phyloP scores from a whole-genome alignment of 768 basidiomycete genomes.

The Suillus lakei region DNA sequence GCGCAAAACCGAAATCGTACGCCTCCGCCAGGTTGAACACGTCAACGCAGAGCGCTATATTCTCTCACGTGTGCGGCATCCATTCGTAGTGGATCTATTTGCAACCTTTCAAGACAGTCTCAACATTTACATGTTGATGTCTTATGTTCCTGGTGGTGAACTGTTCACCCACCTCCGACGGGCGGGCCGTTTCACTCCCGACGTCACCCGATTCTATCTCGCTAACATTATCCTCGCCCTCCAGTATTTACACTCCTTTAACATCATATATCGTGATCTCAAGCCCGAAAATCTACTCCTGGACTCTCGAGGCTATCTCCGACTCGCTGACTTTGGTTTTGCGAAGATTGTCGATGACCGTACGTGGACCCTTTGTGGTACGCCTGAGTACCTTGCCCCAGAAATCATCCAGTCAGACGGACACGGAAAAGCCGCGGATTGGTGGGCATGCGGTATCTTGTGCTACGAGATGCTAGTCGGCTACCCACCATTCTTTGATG shows the following conservation, averaged over 20 bases:
- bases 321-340: conserved; percentile 97
- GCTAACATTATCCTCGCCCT: conserved; percentile 95
- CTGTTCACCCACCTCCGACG: conserved; percentile 96
- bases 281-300: conserved; percentile 99
- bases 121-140: conserved; percentile 98
- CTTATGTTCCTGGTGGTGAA: conserved; percentile 95
- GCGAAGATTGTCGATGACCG: conserved; percentile 97
- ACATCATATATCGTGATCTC: conserved; percentile 98
- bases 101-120: conserved; percentile 94
- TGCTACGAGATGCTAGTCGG: conserved; percentile 99
- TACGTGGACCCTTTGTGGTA: conserved; percentile 97
- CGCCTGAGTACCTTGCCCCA: conserved; percentile 95
- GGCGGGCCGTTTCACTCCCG: conserved; percentile 92
- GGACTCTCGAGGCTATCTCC: conserved; percentile 90
- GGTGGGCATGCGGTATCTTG: conserved; percentile 98
- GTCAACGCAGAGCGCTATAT: conserved; percentile 97
- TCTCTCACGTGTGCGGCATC: conserved; percentile 88
- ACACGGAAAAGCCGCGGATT: conserved; percentile 97
- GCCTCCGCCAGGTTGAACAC: conserved; percentile 95
- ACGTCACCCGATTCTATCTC: conserved; percentile 97
- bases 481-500: conserved; percentile 98
- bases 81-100: conserved; percentile 96
- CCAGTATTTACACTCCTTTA: conserved; percentile 92
- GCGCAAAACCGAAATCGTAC: conserved; percentile 83
- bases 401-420: conserved; percentile 98